Percentiles rank a stretch among this genome's conserved stretches.
phyloP scores from a whole-genome alignment of 2,329 filamentous ascomycete species.

The Penicillium sp. region DNA sequence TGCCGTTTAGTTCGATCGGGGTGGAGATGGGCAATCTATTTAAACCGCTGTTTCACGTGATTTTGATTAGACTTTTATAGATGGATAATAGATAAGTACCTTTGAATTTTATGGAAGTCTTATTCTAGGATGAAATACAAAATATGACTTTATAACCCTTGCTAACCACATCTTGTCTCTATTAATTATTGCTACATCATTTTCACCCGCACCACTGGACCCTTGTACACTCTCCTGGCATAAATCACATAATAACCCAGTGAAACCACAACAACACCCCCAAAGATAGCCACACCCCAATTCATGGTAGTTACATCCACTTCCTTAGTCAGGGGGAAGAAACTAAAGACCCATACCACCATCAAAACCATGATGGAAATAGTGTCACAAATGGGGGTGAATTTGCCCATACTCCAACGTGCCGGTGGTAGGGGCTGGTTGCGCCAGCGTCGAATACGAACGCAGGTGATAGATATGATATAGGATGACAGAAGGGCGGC shows the following conservation, averaged over 20 bases:
- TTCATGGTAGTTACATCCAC: not conserved
- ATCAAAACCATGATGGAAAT: not conserved
- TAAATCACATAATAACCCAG: not conserved
- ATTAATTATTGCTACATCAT: not conserved
- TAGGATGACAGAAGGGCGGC: conserved; percentile 39
- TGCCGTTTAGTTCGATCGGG: too few species aligned
- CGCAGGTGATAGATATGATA: not conserved
- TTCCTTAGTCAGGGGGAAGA: not conserved
- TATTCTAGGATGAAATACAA: not conserved
- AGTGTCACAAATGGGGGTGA: not conserved
- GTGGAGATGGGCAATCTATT: too few species aligned
- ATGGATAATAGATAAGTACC: too few species aligned
- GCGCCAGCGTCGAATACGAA: not conserved
- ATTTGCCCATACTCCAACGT: not conserved
- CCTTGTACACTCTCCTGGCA: not conserved
- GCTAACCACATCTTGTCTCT: not conserved
- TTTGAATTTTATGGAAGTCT: not conserved
- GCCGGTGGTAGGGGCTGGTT: not conserved
- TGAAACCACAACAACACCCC: not conserved
- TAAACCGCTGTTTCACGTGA: too few species aligned
- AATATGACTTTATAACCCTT: not conserved
- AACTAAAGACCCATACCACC: not conserved
- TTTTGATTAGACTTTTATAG: too few species aligned
- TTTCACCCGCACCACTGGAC: not conserved
- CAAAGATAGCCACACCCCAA: not conserved